phyloP scores from a whole-genome alignment of 192 early-diverging fungal genomes.

The Coemansia umbellata region DNA sequence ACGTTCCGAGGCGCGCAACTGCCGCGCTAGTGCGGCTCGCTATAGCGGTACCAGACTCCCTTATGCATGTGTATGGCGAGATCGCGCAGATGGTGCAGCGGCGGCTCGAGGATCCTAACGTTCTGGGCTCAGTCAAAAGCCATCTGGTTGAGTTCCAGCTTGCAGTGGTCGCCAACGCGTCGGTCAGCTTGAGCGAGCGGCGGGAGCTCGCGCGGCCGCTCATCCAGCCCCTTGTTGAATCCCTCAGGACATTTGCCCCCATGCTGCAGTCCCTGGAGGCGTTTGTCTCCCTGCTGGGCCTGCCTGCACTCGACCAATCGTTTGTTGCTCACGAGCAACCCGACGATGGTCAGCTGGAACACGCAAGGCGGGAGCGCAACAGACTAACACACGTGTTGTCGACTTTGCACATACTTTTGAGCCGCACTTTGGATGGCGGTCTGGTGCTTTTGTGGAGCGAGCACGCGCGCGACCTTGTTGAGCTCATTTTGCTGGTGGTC shows the following conservation, averaged over 20 bases:
- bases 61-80: slow-evolving; percentile 39
- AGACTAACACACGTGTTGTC: slow-evolving; percentile 12
- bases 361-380: slow-evolving; percentile 9
- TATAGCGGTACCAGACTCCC: slow-evolving; percentile 30
- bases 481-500: slow-evolving; percentile 16
- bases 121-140: slow-evolving; percentile 22
- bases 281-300: slow-evolving; percentile 19
- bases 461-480: slow-evolving; percentile 13
- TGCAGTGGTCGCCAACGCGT: slow-evolving; percentile 21
- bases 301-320: slow-evolving; percentile 25
- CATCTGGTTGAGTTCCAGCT: slow-evolving; percentile 43
- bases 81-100: slow-evolving; percentile 29
- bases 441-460: slow-evolving; percentile 38
- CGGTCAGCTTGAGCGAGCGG: slow-evolving; percentile 20
- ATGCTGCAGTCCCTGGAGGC: slow-evolving; percentile 27
- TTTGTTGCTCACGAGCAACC: background rate
- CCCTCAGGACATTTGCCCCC: slow-evolving; percentile 9
- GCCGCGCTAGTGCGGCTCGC: slow-evolving; percentile 39
- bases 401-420: slow-evolving; percentile 28
- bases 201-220: slow-evolving; percentile 31
- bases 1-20: slow-evolving; percentile 27
- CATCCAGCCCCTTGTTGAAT: slow-evolving; percentile 28
- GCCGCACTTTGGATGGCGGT: slow-evolving; percentile 19
- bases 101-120: slow-evolving; percentile 12
- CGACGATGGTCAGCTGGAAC: background rate